Conservation (phyloP, 2,329 filamentous ascomycete species). For the Orbilia javanica region DNA sequence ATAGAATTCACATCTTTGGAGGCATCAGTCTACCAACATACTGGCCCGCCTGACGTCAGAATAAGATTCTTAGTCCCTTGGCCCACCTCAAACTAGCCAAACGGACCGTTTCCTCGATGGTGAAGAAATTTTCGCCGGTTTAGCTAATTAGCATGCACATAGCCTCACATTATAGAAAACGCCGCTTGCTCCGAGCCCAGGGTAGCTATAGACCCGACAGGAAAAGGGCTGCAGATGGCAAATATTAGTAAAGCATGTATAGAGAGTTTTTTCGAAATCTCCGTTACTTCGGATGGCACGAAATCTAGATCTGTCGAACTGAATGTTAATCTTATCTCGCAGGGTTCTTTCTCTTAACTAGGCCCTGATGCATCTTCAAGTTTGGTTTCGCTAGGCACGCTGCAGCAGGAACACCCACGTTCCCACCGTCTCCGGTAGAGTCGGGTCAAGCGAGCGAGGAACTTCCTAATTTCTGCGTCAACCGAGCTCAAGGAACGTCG, state of each 20-base stretch:
- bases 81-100: constrained; percentile 43
- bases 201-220: not conserved
- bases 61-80: constrained; percentile 49
- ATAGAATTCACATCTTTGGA: not conserved
- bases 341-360: constrained; percentile 45
- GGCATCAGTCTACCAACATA: not conserved
- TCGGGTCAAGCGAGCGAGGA: constrained; percentile 57
- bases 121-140: constrained; percentile 20
- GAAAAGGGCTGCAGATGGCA: not conserved
- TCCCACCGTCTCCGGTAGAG: constrained; percentile 36
- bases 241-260: too few relatives aligned
- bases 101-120: constrained; percentile 29
- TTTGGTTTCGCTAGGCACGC: constrained; percentile 45
- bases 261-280: not conserved
- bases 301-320: constrained; percentile 36
- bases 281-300: constrained; percentile 16
- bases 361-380: constrained; percentile 25
- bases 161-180: constrained; percentile 42
- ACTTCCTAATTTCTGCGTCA: constrained; percentile 44
- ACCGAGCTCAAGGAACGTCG: constrained; percentile 21
- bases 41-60: constrained; percentile 46
- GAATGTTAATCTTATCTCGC: constrained; percentile 52
- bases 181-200: constrained; percentile 39
- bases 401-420: constrained; percentile 44
- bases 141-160: constrained; percentile 49